Conservation (phyloP, 768 basidiomycete genomes). For the Lactarius evosmus region DNA sequence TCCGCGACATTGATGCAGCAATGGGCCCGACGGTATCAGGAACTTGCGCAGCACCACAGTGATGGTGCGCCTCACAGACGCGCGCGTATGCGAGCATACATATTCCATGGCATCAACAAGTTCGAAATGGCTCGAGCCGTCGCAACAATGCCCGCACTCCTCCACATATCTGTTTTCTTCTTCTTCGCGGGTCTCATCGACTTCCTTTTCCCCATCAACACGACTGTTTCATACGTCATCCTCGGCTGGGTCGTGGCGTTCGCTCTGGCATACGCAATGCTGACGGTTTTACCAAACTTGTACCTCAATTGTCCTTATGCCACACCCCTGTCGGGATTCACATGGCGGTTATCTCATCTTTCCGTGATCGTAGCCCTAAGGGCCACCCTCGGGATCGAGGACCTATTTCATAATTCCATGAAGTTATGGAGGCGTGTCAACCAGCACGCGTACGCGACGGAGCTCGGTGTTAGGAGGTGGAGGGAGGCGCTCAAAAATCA, state of each 20-base stretch:
- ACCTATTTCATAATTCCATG: background rate
- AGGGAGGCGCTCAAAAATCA: background rate
- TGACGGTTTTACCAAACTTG: background rate
- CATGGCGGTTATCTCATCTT: background rate
- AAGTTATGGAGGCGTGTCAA: background rate
- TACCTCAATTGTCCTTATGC: constrained; percentile 1
- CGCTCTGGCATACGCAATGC: background rate
- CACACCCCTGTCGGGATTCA: constrained; percentile 3
- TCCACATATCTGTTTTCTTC: background rate
- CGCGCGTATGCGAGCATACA: background rate
- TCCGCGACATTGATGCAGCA: no score
- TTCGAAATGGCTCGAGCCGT: background rate
- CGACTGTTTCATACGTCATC: background rate
- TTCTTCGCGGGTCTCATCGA: background rate
- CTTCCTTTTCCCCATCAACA: background rate
- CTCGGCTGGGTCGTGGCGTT: background rate
- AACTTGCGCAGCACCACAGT: background rate
- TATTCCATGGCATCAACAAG: background rate
- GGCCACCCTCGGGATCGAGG: background rate
- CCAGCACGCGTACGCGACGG: background rate
- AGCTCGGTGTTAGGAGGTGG: background rate
- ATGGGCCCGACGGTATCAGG: background rate
- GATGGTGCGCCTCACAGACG: background rate
- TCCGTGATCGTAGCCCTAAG: background rate
- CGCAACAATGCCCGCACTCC: background rate